Percentiles rank a stretch among this genome's conserved stretches.
phyloP scores from a whole-genome alignment of 129 eudicot genomes.

The sunflower (Helianthus annuus) region HanXRQr2.0-SUNRISE NC_035444.2:108733193-108733692 shows the following conservation, averaged over 20 bases:
- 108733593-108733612: no score
- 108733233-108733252: not conserved
- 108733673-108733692: no score
- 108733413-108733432: slow-evolving; percentile 98
- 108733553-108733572: no score
- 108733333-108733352: slow-evolving; percentile 81
- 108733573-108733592: no score
- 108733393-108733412: slow-evolving; percentile 23
- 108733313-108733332: slow-evolving; percentile 50
- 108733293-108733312: no score
- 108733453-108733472: slow-evolving; percentile 84
- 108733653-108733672: no score
- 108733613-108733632: no score
- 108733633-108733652: not conserved
- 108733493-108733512: slow-evolving; percentile 71
- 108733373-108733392: not conserved
- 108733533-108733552: no score
- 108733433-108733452: slow-evolving; percentile 99
- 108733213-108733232: not conserved
- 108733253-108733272: no score
- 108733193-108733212: not conserved
- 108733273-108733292: no score
- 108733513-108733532: slow-evolving; percentile 97
- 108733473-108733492: slow-evolving; percentile 68
- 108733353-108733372: not conserved